Conservation (phyloP, 2,329 filamentous ascomycete species). For the Scytalidium sp. region DNA sequence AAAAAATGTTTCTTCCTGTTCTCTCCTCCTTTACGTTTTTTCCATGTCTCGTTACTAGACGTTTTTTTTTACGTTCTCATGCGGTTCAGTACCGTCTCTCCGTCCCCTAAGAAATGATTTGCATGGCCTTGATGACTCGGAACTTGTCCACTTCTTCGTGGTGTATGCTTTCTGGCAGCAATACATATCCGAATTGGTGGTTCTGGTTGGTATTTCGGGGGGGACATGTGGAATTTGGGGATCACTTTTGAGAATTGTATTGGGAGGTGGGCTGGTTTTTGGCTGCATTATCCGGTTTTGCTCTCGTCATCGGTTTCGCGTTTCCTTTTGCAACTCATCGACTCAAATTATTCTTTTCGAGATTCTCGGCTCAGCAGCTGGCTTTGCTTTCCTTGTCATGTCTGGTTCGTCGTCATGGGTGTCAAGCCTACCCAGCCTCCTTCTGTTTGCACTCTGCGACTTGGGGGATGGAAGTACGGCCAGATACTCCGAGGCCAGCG, state of each 20-base stretch:
- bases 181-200: neutral
- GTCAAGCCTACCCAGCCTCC: too few species aligned
- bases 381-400: neutral
- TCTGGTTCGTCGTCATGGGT: constrained; percentile 3
- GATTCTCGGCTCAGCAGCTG: neutral
- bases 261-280: constrained; percentile 6
- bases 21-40: constrained; percentile 1
- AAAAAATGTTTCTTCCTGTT: constrained; percentile 2
- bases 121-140: constrained; percentile 26
- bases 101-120: constrained; percentile 21
- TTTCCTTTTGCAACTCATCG: too few species aligned
- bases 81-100: constrained; percentile 20
- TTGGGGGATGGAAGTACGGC: too few species aligned
- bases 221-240: constrained; percentile 9
- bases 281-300: constrained; percentile 21
- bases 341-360: too few species aligned
- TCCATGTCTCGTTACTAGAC: constrained; percentile 23
- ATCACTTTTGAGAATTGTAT: constrained; percentile 2
- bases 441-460: too few species aligned
- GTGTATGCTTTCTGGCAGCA: neutral
- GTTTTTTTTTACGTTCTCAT: constrained; percentile 16
- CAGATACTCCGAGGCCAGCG: too few species aligned
- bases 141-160: constrained; percentile 18
- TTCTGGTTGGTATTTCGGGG: constrained; percentile 2
- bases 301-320: constrained; percentile 17